Conservation (phyloP, 2,329 filamentous ascomycete genomes). For the Karstenula rhodostoma region DNA sequence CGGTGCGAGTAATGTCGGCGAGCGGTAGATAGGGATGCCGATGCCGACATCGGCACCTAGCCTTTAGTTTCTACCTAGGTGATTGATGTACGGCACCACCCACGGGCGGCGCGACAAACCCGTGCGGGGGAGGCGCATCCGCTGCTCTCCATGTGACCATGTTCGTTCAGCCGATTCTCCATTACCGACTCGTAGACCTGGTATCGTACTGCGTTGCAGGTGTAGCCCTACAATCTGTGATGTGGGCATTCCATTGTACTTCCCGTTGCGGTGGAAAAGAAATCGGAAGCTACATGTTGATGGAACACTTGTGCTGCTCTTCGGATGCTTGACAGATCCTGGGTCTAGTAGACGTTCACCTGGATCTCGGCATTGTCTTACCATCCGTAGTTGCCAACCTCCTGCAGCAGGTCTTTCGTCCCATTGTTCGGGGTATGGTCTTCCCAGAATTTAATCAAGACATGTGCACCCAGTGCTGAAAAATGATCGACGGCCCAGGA, state of each 20-base stretch:
- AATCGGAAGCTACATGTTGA: slow-evolving; percentile 42
- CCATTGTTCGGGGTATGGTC: slow-evolving; percentile 36
- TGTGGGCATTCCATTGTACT: slow-evolving; percentile 30
- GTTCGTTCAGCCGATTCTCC: slow-evolving; percentile 33
- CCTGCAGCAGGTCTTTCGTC: slow-evolving; percentile 16
- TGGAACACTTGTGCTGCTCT: slow-evolving; percentile 32
- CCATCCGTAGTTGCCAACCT: slow-evolving; percentile 46
- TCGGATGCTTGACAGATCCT: slow-evolving; percentile 25
- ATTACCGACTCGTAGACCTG: slow-evolving; percentile 37
- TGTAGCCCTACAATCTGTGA: slow-evolving; percentile 38
- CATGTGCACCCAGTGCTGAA: slow-evolving; percentile 37
- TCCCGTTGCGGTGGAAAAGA: slow-evolving; percentile 31
- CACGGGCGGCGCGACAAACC: too few relatives aligned
- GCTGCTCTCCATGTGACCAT: too few relatives aligned
- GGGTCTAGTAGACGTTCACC: slow-evolving; percentile 35
- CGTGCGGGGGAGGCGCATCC: too few relatives aligned
- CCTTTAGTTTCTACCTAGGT: too few relatives aligned
- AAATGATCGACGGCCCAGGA: slow-evolving; percentile 47
- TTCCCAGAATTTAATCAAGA: slow-evolving; percentile 49
- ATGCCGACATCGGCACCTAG: too few relatives aligned
- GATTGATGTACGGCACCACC: too few relatives aligned
- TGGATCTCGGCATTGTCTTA: slow-evolving; percentile 46
- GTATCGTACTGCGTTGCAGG: slow-evolving; percentile 43
- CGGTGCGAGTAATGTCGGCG: too few relatives aligned
- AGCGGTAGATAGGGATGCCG: too few relatives aligned